Evolutionary conservation across 2,329 filamentous ascomycete species (phyloP).

Genomic region (Ilyonectria destructans): DNA sequence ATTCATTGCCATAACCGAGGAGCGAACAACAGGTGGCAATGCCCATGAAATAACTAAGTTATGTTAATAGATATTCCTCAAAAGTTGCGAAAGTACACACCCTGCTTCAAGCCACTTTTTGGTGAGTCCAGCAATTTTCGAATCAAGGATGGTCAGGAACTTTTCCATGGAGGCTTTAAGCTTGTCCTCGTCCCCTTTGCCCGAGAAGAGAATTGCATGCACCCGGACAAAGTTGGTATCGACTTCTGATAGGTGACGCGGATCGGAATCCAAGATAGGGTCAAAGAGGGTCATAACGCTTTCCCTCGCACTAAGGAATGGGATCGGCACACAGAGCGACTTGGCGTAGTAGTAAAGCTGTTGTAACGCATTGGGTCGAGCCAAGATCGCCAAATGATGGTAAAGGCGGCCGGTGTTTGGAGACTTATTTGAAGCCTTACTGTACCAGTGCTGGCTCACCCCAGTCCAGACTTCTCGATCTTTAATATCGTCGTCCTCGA

Average conservation of each 20-base stretch:
- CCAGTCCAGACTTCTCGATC: constrained; percentile 87
- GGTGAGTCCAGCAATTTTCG: constrained; percentile 68
- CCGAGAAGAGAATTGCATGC: constrained; percentile 77
- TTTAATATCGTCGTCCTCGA: constrained; percentile 84
- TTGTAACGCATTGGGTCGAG: constrained; percentile 77
- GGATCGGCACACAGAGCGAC: constrained; percentile 77
- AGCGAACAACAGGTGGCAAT: constrained; percentile 54
- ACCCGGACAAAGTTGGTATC: constrained; percentile 76
- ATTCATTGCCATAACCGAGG: constrained; percentile 56
- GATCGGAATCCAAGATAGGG: constrained; percentile 63
- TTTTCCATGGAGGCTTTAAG: constrained; percentile 63
- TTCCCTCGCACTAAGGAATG: constrained; percentile 79
- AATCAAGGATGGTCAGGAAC: constrained; percentile 70
- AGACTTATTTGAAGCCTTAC: constrained; percentile 82
- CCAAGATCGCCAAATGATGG: constrained; percentile 88
- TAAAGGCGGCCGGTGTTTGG: constrained; percentile 86
- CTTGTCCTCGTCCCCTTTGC: constrained; percentile 61
- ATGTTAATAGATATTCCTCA: constrained; percentile 15
- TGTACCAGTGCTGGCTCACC: constrained; percentile 89
- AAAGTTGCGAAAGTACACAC: constrained; percentile 40
- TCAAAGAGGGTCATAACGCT: constrained; percentile 81
- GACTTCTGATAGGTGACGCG: constrained; percentile 55
- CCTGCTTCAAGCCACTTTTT: constrained; percentile 69
- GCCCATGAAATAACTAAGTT: constrained; percentile 52
- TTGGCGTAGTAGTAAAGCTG: constrained; percentile 83